Percentiles rank a stretch among this genome's conserved stretches.
These are phyloP conservation scores for Cercis canadensis DNA, from an alignment of 306 rosid species.

Conservation along the genomic window DNA sequence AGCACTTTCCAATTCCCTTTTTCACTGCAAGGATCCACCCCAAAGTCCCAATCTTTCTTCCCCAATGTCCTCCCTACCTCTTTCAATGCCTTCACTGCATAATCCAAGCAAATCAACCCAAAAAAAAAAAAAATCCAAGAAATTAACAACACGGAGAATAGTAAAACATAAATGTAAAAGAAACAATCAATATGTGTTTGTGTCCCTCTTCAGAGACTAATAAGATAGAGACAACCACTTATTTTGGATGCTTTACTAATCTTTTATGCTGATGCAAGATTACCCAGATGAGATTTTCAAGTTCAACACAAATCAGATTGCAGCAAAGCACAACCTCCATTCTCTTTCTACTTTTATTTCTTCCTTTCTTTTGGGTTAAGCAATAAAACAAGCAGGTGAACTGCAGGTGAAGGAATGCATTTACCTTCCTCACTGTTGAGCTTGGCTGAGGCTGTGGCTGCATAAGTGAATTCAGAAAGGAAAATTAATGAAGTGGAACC, in stretches of 20 bases:
- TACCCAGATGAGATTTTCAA: slow-evolving; percentile 27
- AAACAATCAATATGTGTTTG: slow-evolving; percentile 3
- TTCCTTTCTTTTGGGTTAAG: neutral
- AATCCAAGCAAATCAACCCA: slow-evolving; percentile 13
- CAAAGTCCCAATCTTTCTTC: slow-evolving; percentile 88
- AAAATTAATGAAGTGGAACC: slow-evolving; percentile 39
- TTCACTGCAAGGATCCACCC: slow-evolving; percentile 73
- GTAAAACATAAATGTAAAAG: neutral
- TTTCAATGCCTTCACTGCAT: slow-evolving; percentile 70
- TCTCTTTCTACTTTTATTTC: neutral
- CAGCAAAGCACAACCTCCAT: neutral
- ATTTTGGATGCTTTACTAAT: slow-evolving; percentile 5
- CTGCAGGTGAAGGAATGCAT: neutral
- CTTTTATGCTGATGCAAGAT: slow-evolving; percentile 20
- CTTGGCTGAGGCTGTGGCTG: slow-evolving; percentile 61
- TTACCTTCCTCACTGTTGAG: slow-evolving; percentile 67
- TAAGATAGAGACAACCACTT: neutral
- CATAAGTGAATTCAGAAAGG: slow-evolving; percentile 45
- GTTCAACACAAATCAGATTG: neutral
- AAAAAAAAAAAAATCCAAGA: neutral
- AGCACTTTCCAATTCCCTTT: slow-evolving; percentile 67
- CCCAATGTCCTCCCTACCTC: slow-evolving; percentile 80
- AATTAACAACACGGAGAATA: neutral
- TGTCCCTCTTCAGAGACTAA: neutral
- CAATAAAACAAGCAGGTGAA: slow-evolving; percentile 1